These are phyloP conservation scores for Elsinoe fawcettii DNA, from an alignment of 2,329 filamentous ascomycete genomes.

Conservation along the genomic window DNA sequence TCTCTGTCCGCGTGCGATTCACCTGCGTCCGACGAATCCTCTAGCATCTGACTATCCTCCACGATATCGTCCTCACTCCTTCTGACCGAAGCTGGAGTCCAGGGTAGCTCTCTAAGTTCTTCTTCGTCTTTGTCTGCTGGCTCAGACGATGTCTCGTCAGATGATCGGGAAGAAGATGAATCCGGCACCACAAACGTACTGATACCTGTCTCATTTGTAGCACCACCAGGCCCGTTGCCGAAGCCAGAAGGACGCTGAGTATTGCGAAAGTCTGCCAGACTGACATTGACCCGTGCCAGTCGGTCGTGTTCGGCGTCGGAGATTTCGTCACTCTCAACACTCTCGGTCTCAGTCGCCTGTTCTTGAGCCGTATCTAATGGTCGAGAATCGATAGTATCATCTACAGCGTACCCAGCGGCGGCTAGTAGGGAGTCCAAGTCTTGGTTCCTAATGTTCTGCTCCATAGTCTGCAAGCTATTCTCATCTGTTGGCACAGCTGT, in stretches of 20 bases:
- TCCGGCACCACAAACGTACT: neutral
- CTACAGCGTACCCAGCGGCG: constrained; percentile 33
- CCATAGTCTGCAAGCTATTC: constrained; percentile 24
- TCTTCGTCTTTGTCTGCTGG: neutral
- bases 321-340: neutral
- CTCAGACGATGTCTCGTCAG: neutral
- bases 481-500: constrained; percentile 27
- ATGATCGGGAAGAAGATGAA: constrained; percentile 10
- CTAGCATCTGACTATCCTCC: neutral
- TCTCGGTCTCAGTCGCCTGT: neutral
- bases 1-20: neutral
- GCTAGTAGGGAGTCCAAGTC: constrained; percentile 38
- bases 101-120: constrained; percentile 4
- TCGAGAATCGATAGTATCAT: neutral
- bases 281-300: neutral
- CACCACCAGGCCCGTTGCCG: neutral
- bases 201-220: neutral
- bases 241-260: neutral
- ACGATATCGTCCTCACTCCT: constrained; percentile 16
- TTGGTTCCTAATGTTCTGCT: constrained; percentile 29
- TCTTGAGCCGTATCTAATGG: neutral
- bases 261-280: constrained; percentile 3
- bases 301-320: neutral
- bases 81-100: neutral
- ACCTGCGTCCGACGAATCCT: neutral